These are phyloP conservation scores for Pseudogymnoascus sp. DNA, from an alignment of 2,329 filamentous ascomycete species.

Conservation along the genomic window DNA sequence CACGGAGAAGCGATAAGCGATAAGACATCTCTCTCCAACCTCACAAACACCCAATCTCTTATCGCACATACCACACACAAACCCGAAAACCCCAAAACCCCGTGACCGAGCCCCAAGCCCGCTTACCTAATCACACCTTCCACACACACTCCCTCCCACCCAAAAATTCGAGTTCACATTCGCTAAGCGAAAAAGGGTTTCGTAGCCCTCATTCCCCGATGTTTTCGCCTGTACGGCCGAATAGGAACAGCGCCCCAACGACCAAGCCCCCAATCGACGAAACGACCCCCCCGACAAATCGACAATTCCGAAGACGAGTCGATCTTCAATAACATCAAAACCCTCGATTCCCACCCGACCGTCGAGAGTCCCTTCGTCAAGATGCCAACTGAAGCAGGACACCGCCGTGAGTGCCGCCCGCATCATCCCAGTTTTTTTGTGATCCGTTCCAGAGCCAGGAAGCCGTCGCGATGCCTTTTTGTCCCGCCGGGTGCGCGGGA, in stretches of 20 bases:
- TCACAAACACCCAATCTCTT: not conserved
- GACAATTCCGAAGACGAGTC: conserved; percentile 4
- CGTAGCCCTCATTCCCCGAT: not conserved
- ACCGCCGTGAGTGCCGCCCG: conserved; percentile 64
- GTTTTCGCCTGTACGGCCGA: conserved; percentile 2
- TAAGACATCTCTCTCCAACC: not conserved
- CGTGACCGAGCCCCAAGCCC: not conserved
- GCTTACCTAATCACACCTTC: not conserved
- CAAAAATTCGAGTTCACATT: too few relatives aligned
- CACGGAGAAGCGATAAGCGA: not conserved
- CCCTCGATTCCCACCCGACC: conserved; percentile 33
- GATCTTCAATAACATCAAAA: conserved; percentile 3
- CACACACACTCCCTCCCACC: too few relatives aligned
- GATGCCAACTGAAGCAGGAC: conserved; percentile 82
- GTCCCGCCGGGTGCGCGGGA: conserved; percentile 8
- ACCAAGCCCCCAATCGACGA: not conserved
- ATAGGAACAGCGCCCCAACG: conserved; percentile 2
- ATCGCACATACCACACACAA: too few relatives aligned
- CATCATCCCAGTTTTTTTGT: conserved; percentile 10
- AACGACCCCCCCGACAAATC: not conserved
- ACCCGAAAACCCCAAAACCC: not conserved
- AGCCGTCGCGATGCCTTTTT: conserved; percentile 1
- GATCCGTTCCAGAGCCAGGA: not conserved
- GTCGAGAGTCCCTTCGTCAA: conserved; percentile 49
- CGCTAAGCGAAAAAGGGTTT: conserved; percentile 3